Base-by-base conservation (phyloP, 805 yeast species). In the Citeromyces matritensis region DNA sequence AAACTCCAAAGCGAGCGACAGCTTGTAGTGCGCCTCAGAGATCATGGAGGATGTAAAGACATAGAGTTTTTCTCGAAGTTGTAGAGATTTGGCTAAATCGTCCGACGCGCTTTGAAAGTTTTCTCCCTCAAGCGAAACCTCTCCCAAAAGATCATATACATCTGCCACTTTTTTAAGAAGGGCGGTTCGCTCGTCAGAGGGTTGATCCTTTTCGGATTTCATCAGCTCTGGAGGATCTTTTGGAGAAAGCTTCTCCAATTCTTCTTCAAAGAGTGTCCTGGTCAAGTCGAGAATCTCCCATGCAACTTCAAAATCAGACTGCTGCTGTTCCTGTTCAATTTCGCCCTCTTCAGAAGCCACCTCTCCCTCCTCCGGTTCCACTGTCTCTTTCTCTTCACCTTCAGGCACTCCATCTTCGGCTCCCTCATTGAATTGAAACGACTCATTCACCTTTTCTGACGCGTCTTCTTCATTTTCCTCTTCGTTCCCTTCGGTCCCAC, bases 81-180 rank as follows among this genome's bases (percentile, higher is more conserved):
- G 53, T 23, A 81, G 59, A 26, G 83, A 61, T 12, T 66, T 53
- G 30, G 61, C 56, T 35, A 84, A 70, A 49, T 86, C 95, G 12
- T 57, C 56, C 0, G 77, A 67, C 0, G 95, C 82, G 49, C 83
- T 93, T 10, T 60, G 54, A 50, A 85, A 85, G 51, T 83, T 82
- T 43, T 88, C 96, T 2, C 91, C 70, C 47, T 88, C 98, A 28
- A 86, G 59, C 0, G 94, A 77, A 7, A 86, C 79, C 47, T 88
- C 96, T 23, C 97, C 97, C 11, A 85, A 59, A 8, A 86, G 52
- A 44, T 80, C 86, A 47, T 74, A 79, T 1, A 76, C 68, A 35
- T 82, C 86, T 0, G 86, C 73, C 14, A 85, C 56, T 39, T 72
- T 79, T 42, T 62, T 58, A 35, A 63, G 55, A 15, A 63, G 39